phyloP scores from a whole-genome alignment of 1,284 basidiomycete species.

The Schizophyllum amplum region DNA sequence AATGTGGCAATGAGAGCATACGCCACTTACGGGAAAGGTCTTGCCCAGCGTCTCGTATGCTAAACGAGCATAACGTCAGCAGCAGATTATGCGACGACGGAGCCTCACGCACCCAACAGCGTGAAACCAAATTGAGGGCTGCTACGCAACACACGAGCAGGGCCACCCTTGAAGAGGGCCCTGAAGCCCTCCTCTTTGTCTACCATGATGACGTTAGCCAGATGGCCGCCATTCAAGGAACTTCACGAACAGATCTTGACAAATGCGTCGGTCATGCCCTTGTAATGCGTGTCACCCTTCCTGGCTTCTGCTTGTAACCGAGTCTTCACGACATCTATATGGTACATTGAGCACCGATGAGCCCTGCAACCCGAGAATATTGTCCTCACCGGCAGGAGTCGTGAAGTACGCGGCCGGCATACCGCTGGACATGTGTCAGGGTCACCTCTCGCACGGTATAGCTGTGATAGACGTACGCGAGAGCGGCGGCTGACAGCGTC shows the following conservation, averaged over 20 bases:
- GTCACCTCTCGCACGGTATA: constrained; percentile 9
- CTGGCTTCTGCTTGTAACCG: constrained; percentile 93
- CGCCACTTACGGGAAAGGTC: constrained; percentile 61
- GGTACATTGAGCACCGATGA: constrained; percentile 18
- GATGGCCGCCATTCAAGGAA: constrained; percentile 12
- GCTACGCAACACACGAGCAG: constrained; percentile 84
- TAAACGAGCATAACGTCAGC: constrained; percentile 4
- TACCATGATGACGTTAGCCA: constrained; percentile 22
- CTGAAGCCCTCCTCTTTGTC: constrained; percentile 81
- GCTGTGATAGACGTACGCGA: constrained; percentile 51
- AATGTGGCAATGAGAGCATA: constrained; percentile 14
- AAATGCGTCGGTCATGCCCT: constrained; percentile 86
- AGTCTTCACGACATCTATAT: constrained; percentile 95
- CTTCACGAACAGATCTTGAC: constrained; percentile 82
- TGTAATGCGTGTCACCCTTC: constrained; percentile 90
- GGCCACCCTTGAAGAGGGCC: constrained; percentile 94
- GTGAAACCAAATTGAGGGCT: constrained; percentile 92
- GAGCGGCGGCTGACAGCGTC: constrained; percentile 76
- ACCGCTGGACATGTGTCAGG: constrained; percentile 45
- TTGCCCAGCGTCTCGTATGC: constrained; percentile 16
- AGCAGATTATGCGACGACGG: constrained; percentile 12
- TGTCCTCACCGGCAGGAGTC: constrained; percentile 64
- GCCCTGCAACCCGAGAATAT: constrained; percentile 11
- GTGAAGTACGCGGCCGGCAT: constrained; percentile 93
- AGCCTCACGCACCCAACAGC: constrained; percentile 49